phyloP scores from a whole-genome alignment of 495 filamentous ascomycete species.

The Hypoxylon subgilvum region DNA sequence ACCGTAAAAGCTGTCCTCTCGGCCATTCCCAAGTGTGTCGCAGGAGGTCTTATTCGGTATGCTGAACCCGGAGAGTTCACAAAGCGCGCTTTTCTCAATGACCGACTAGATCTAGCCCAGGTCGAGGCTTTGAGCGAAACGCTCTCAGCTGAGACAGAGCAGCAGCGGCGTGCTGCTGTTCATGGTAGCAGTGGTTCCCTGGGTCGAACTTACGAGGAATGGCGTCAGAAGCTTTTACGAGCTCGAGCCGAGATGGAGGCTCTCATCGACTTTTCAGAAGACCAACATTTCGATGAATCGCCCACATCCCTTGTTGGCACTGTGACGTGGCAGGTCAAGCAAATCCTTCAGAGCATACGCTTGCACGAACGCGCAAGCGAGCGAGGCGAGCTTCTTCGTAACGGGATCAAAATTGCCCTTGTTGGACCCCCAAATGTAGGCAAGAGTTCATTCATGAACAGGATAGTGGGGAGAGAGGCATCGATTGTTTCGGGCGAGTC shows the following conservation, averaged over 20 bases:
- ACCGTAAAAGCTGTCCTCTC: slow-evolving; percentile 82
- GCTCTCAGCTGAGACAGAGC: slow-evolving; percentile 86
- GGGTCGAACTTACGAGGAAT: slow-evolving; percentile 80
- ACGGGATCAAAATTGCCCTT: slow-evolving; percentile 83
- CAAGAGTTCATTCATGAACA: slow-evolving; percentile 92
- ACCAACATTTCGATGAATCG: slow-evolving; percentile 94
- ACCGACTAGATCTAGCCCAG: slow-evolving; percentile 85
- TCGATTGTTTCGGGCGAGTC: slow-evolving; percentile 92
- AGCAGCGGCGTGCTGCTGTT: slow-evolving; percentile 86
- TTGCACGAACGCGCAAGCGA: slow-evolving; percentile 76
- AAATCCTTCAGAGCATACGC: slow-evolving; percentile 65
- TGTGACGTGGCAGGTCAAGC: slow-evolving; percentile 67
- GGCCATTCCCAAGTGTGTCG: slow-evolving; percentile 65
- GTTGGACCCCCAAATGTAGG: slow-evolving; percentile 93
- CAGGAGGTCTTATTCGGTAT: slow-evolving; percentile 67
- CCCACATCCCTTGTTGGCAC: slow-evolving; percentile 71
- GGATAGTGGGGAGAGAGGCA: slow-evolving; percentile 88
- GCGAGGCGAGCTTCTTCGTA: slow-evolving; percentile 82
- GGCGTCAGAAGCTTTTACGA: slow-evolving; percentile 77
- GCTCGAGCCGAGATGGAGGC: slow-evolving; percentile 93
- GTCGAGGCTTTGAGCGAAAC: slow-evolving; percentile 89
- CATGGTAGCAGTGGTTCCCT: slow-evolving; percentile 73
- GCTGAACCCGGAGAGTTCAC: slow-evolving; percentile 98
- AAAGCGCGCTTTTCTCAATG: slow-evolving; percentile 86
- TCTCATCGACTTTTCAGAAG: slow-evolving; percentile 94